Evolutionary conservation across 352 stramenopile genomes (phyloP), one percentile per base, ranked within the genome.

Genomic region (Pythium myriotylum): DNA sequence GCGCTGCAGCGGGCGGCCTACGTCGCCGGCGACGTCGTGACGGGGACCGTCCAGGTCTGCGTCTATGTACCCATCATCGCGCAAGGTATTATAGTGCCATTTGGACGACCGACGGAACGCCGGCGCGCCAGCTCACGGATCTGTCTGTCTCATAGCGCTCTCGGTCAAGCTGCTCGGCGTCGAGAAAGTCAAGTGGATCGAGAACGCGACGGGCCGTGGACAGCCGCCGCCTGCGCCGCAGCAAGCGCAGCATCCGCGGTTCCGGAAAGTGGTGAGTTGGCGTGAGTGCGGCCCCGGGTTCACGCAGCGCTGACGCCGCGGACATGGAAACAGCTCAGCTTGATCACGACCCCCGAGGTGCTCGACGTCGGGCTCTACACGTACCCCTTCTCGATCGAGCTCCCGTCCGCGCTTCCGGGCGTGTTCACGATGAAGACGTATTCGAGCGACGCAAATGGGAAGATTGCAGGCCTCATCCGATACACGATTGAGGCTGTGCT

Each of bases 121-220:
- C 29, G 10, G n/a, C 29, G 5, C 29, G 29, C 5, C 29, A 35
- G 29, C 29, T 35, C 29, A 35, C 29, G 29, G 10, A 5, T 10
- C 29, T 26, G 13, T 20, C 2, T 39, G 54, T 3, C 23, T 40
- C 22, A 35, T 37, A 89, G 81, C 80, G 33, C 54, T 91, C 22
- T 72, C 79, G 24, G 70, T 91, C 37, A 86, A 86, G 57, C 65
- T 77, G 12, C 57, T 64, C 2, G 81, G 81, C 14, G 84, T 85
- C 39, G 81, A 91, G 51, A 84, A 85, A 39, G 72, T 88, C 24
- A 70, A 77, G 55, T 86, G 76, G 63, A 77, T 73, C 22, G 66
- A 62, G 17, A 65, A 65, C 0, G 54, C 70, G 46, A 42, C 47
- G 3, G 17, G 9, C 14, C 32, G 59, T 10, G 45, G 22, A n/a